Evolutionary conservation across 116 monocot species (phyloP), one percentile per base, ranked within the genome.

Genomic region (Papilionanthe hybrid): DNA sequence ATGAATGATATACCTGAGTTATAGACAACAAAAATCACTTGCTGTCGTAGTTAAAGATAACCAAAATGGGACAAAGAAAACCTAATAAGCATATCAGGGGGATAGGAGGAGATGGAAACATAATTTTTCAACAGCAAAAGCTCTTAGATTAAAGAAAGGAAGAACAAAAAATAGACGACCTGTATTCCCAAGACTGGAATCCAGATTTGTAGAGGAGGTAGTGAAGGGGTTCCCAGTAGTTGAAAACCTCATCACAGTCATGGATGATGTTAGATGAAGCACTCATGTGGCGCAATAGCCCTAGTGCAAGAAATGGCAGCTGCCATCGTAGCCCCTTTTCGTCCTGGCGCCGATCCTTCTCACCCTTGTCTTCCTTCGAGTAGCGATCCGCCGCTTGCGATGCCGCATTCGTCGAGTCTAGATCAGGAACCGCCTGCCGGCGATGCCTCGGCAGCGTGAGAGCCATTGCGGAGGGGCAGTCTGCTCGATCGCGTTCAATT

Each of bases 141-240:
- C 6, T 25, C 69, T 69, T 9, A 27, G 7, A 65, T 30, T 69
- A 32, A 37, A 37, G 37, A 13, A 65, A 17, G 17, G 53, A 23
- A 63, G 63, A 63, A 63, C 63, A 37, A 6, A 73, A 5, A 37
- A 13, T 15, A n/a, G 19, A 20, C 47, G 7, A 89, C 95, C 99
- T 99, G 85, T 99, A 99, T 76, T 99, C 99, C 99, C 99, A 99
- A 55, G 95, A 93, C 86, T 99, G 99, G 85, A 99, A 99, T 15
- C 99, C 99, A 41, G 99, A 95, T 29, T 93, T 93, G 87, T 95
- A 95, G 72, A 99, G 87, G 72, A 99, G 72, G 82, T 90, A 89
- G 78, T 99, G 99, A 75, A 95, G 98, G 50, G 95, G 99, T 80
- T 99, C 99, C 99, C 99, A 99, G 86, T 99, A 99, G 85, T 99